Evolutionary conservation across 2,329 filamentous ascomycete genomes (phyloP).

Genomic region (Pyrenophora teres): DNA sequence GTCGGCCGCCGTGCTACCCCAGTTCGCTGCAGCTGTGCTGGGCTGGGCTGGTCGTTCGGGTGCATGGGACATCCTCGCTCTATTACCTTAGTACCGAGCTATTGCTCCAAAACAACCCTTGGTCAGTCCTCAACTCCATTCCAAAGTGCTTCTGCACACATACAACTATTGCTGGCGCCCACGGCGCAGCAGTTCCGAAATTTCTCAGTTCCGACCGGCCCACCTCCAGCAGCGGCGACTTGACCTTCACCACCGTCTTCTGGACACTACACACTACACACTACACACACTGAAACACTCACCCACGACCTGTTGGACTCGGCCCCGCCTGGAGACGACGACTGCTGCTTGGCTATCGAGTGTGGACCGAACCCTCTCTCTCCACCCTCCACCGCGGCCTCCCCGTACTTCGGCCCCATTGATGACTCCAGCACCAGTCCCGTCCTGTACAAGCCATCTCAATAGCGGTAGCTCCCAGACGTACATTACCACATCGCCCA

Average conservation of each 20-base stretch:
- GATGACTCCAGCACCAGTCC: conserved; percentile 1
- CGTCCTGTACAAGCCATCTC: conserved; percentile 4
- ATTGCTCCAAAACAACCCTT: conserved; percentile 32
- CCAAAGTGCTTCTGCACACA: conserved; percentile 25
- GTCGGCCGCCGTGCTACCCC: conserved; percentile 28
- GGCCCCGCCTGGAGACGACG: conserved; percentile 10
- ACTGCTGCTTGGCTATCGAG: conserved; percentile 6
- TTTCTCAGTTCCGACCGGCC: conserved; percentile 5
- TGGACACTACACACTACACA: neutral
- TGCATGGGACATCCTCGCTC: conserved; percentile 39
- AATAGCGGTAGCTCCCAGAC: conserved; percentile 1
- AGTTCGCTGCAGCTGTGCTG: conserved; percentile 30
- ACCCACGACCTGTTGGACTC: neutral
- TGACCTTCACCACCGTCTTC: conserved; percentile 1
- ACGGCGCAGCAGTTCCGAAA: conserved; percentile 7
- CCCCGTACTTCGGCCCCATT: conserved; percentile 14
- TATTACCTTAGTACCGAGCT: conserved; percentile 19
- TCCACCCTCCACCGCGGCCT: conserved; percentile 2
- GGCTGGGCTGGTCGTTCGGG: conserved; percentile 19
- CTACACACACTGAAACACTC: too few relatives aligned
- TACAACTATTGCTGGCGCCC: conserved; percentile 22
- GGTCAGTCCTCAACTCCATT: conserved; percentile 20
- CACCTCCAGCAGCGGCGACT: neutral
- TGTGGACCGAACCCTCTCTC: conserved; percentile 11
- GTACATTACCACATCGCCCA: neutral